A percentile compares a stretch with the other conserved stretches of the same genome.
These are phyloP conservation scores for Marchantia paleacea DNA, from an alignment of 225 moss, liverwort and hornwort species.

Conservation along the genomic window DNA sequence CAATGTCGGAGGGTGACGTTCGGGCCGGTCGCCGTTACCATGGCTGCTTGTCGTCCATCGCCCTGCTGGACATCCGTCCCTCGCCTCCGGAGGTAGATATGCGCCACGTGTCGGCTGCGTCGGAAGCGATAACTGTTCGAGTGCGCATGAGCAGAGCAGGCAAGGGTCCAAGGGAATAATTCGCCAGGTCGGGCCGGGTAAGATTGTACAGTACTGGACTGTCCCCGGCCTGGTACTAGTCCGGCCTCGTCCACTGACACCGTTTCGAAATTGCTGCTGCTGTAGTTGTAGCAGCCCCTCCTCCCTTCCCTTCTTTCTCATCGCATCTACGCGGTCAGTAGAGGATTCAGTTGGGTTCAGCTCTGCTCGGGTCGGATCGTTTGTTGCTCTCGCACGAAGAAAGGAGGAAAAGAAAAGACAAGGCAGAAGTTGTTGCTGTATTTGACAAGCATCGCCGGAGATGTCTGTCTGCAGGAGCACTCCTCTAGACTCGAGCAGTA, in stretches of 20 bases:
- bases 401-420: too few species aligned
- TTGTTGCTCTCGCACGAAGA: too few species aligned
- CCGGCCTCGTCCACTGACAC: not conserved
- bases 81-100: not conserved
- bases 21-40: not conserved
- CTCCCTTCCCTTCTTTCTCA: not conserved
- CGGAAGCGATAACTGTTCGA: not conserved
- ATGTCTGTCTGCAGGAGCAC: too few species aligned
- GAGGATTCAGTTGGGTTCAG: not conserved
- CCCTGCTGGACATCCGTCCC: not conserved
- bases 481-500: not conserved
- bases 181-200: not conserved
- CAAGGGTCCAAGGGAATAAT: not conserved
- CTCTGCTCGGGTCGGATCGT: too few species aligned
- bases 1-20: not conserved
- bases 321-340: not conserved
- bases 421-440: not conserved
- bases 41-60: not conserved
- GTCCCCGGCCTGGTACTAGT: not conserved
- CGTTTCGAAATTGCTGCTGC: not conserved
- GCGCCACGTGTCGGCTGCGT: not conserved
- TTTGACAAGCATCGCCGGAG: not conserved
- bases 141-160: not conserved
- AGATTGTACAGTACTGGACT: not conserved
- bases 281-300: too few species aligned